Conservation (phyloP, 2,329 filamentous ascomycete genomes). For the Penicillium sclerotiorum region DNA sequence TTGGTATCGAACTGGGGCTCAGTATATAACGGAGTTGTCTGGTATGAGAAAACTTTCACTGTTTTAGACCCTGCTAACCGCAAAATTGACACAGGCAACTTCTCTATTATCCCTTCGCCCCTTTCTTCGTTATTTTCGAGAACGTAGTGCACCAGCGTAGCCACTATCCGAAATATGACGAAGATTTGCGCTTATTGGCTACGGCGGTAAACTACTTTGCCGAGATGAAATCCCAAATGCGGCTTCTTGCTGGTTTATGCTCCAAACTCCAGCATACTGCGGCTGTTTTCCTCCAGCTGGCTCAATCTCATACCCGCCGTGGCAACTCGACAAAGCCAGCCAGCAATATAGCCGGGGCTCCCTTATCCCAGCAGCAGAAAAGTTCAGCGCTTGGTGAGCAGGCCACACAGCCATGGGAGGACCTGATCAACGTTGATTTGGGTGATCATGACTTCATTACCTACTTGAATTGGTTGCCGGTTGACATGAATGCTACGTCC, state of each 20-base stretch:
- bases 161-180: not conserved
- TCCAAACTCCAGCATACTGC: not conserved
- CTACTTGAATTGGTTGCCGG: not conserved
- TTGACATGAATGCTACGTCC: conserved; percentile 1
- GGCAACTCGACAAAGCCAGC: not conserved
- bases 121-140: conserved; percentile 16
- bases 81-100: conserved; percentile 9
- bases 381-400: too few species aligned
- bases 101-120: too few species aligned
- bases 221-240: not conserved
- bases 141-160: conserved; percentile 1
- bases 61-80: not conserved
- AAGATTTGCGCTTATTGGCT: not conserved
- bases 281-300: not conserved
- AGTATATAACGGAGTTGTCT: conserved; percentile 19
- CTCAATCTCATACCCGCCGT: not conserved
- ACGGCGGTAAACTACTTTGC: not conserved
- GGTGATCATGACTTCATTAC: not conserved
- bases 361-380: not conserved
- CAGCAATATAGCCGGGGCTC: not conserved
- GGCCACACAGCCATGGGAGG: not conserved
- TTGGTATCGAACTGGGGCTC: conserved; percentile 19
- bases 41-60: conserved; percentile 3
- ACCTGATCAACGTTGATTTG: not conserved
- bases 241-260: not conserved